Evolutionary conservation across 257 asterid species (phyloP), one percentile per base, ranked within the genome.

Genomic region (Verbascum thapsus): DNA sequence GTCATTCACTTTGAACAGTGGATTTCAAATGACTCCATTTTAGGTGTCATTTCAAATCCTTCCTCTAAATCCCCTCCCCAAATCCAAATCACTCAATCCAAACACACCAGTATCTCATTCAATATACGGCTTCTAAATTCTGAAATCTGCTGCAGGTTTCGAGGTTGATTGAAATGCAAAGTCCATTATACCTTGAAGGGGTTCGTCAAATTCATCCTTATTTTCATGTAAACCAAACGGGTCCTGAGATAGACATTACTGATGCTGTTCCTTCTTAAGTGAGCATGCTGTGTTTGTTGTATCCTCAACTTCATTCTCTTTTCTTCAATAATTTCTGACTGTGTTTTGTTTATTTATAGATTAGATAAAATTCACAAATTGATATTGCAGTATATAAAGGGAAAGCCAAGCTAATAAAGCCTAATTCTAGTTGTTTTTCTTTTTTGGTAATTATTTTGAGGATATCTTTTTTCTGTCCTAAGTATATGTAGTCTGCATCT

Each of bases 91-190:
- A n/a, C n/a, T n/a, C n/a, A n/a, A n/a, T n/a, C n/a, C n/a, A n/a
- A n/a, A n/a, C n/a, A n/a, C n/a, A n/a, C n/a, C n/a, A n/a, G n/a
- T n/a, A n/a, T n/a, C n/a, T n/a, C n/a, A n/a, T n/a, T n/a, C n/a
- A n/a, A n/a, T n/a, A n/a, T n/a, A n/a, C n/a, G n/a, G n/a, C n/a
- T n/a, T n/a, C n/a, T n/a, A n/a, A n/a, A n/a, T n/a, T n/a, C n/a
- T n/a, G 15, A 42, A 37, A 8, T 67, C 42, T 8, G 54, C n/a
- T 73, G 81, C 88, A 88, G 98, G 94, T 82, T 54, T 91, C 98
- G 0, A 94, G 96, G 20, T 74, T 91, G 86, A 86, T 91, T 17
- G 98, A 91, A 80, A 91, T 91, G 98, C 98, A 88, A 70, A 74
- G 90, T 0, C 75, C 87, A 20, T 72, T 84, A 40, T 91, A 88